Percentiles rank a stretch among this genome's conserved stretches.
phyloP scores from a whole-genome alignment of 345 rosid genomes.

The Luvunga scandens region DNA sequence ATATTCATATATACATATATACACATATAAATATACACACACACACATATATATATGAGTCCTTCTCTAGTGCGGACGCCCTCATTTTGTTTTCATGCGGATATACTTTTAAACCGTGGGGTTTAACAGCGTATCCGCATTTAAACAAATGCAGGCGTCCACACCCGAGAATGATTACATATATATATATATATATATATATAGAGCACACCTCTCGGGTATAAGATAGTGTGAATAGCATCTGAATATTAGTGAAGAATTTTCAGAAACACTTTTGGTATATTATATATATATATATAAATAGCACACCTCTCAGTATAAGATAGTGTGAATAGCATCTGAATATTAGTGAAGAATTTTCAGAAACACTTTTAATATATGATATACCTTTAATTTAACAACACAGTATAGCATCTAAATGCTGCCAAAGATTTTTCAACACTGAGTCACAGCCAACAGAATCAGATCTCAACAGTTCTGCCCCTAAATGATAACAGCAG shows the following conservation, averaged over 20 bases:
- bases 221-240: not conserved
- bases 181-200: too few species aligned
- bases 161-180: too few species aligned
- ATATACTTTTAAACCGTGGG: too few species aligned
- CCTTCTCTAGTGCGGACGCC: too few species aligned
- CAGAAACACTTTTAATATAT: not conserved
- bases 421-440: constrained; percentile 82
- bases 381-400: constrained; percentile 72
- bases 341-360: not conserved
- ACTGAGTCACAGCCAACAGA: constrained; percentile 50
- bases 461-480: constrained; percentile 63
- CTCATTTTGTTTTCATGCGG: too few species aligned
- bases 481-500: constrained; percentile 64
- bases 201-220: not conserved
- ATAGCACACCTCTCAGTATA: not conserved
- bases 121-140: too few species aligned
- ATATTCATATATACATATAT: too few species aligned
- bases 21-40: too few species aligned
- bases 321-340: not conserved
- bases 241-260: not conserved
- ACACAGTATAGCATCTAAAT: constrained; percentile 86
- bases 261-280: not conserved
- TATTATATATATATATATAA: too few species aligned
- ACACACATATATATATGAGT: too few species aligned
- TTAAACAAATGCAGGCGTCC: too few species aligned